phyloP scores from a whole-genome alignment of 2,329 filamentous ascomycete species.

The Monilinia polystroma region DNA sequence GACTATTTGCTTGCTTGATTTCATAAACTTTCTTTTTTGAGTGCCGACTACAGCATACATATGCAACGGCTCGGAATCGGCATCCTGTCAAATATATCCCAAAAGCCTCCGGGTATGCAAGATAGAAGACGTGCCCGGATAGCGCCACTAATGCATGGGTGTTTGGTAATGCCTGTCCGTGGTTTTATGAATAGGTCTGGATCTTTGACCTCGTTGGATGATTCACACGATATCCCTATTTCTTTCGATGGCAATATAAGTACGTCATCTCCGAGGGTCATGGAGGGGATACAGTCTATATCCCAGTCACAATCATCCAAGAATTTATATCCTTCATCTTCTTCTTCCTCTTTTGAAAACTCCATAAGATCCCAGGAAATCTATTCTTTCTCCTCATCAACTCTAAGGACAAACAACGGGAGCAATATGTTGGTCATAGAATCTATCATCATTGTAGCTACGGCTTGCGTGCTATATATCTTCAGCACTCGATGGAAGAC shows the following conservation, averaged over 20 bases:
- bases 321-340: not conserved
- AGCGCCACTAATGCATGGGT: conserved; percentile 11
- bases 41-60: conserved; percentile 1
- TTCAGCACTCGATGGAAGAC: conserved; percentile 6
- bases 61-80: conserved; percentile 19
- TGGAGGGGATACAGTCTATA: not conserved
- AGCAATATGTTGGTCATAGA: conserved; percentile 18
- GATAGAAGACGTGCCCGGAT: not conserved
- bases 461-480: conserved; percentile 16
- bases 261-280: not conserved
- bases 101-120: conserved; percentile 7
- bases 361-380: not conserved
- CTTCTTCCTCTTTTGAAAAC: not conserved
- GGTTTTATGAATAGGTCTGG: conserved; percentile 2
- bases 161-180: not conserved
- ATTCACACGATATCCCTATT: not conserved
- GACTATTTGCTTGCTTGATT: too few relatives aligned
- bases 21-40: not conserved
- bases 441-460: conserved; percentile 6
- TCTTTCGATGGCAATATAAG: not conserved
- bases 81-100: conserved; percentile 4
- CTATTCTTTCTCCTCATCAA: not conserved
- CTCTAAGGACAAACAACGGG: not conserved
- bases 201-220: not conserved
- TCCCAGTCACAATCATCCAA: not conserved